Evolutionary conservation across 2,329 filamentous ascomycete species (phyloP).

Genomic region (Trichoderma koningiopsis): DNA sequence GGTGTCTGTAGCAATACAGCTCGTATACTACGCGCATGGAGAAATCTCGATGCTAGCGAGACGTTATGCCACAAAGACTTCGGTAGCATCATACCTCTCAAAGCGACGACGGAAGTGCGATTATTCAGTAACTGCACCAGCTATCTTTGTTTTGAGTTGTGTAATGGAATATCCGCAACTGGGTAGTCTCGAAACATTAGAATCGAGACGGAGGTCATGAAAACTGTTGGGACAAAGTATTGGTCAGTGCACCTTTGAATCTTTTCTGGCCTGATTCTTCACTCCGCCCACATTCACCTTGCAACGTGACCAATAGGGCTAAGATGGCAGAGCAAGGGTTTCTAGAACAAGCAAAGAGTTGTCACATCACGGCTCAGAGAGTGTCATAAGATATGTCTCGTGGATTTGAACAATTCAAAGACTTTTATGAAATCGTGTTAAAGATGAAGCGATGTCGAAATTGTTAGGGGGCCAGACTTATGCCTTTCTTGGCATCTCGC

Average conservation of each 20-base stretch:
- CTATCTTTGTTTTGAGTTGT: too few species aligned
- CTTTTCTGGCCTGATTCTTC: not conserved
- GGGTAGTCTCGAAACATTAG: not conserved
- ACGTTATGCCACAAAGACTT: too few species aligned
- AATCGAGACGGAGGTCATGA: not conserved
- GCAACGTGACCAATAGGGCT: not conserved
- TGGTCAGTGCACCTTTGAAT: not conserved
- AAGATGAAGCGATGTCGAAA: not conserved
- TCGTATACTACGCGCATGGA: too few species aligned
- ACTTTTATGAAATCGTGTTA: not conserved
- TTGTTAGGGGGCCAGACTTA: not conserved
- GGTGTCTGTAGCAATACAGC: too few species aligned
- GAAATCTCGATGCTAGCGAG: too few species aligned
- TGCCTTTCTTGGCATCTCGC: not conserved
- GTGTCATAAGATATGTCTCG: not conserved
- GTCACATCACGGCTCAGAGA: not conserved
- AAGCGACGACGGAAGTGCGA: too few species aligned
- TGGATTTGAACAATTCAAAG: not conserved
- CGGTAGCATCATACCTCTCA: too few species aligned
- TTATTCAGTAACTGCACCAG: too few species aligned
- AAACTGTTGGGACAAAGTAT: not conserved
- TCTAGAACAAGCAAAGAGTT: not conserved
- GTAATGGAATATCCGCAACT: not conserved
- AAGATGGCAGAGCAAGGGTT: not conserved
- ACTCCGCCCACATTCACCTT: too few species aligned